Conservation (phyloP, 23 red algal genomes). For the Gracilaria gracilis region DNA sequence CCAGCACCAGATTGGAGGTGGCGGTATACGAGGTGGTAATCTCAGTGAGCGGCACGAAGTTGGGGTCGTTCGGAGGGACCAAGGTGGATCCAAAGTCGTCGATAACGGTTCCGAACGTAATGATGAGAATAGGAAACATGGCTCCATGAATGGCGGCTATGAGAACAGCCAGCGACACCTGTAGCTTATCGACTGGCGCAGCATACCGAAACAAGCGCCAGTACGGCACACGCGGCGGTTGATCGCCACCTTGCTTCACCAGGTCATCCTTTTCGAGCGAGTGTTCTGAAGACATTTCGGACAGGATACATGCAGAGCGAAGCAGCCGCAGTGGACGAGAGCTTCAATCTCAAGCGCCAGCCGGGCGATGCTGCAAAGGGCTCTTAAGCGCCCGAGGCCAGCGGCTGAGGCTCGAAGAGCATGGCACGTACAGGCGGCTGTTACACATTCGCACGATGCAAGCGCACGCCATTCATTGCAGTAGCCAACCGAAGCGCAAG, state of each 20-base stretch:
- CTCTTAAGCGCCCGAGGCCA: no score
- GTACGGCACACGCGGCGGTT: slow-evolving; percentile 31
- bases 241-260: not conserved
- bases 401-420: no score
- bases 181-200: slow-evolving; percentile 23
- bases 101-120: slow-evolving; percentile 77
- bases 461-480: no score
- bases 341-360: not conserved
- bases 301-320: not conserved
- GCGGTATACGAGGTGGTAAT: slow-evolving; percentile 1
- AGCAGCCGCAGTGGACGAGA: no score
- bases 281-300: not conserved
- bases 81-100: slow-evolving; percentile 29
- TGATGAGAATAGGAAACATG: slow-evolving; percentile 80
- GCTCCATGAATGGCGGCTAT: slow-evolving; percentile 73
- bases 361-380: no score
- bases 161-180: slow-evolving; percentile 47
- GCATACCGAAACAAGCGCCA: slow-evolving; percentile 66
- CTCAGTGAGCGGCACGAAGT: slow-evolving; percentile 20
- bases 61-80: not conserved
- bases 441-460: no score
- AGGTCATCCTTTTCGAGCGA: not conserved
- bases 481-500: no score
- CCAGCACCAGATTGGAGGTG: slow-evolving; percentile 20
- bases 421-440: no score